These are phyloP conservation scores for Auricularia cornea DNA, from an alignment of 768 basidiomycete species.

Conservation along the genomic window DNA sequence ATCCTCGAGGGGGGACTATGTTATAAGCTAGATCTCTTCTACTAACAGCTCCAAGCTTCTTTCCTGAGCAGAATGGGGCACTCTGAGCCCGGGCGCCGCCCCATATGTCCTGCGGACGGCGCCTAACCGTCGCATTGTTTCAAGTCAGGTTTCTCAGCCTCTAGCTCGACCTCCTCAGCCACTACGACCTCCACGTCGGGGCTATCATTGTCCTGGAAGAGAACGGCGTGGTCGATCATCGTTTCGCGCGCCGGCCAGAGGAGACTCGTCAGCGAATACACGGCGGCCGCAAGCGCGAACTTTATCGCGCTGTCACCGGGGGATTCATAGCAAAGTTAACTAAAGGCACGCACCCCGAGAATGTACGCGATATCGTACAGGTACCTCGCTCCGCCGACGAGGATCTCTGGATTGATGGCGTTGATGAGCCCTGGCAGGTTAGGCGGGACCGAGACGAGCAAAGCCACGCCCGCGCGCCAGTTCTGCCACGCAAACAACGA, in stretches of 20 bases:
- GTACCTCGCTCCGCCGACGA: constrained; percentile 47
- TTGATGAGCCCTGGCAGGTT: constrained; percentile 71
- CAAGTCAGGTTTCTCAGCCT: neutral
- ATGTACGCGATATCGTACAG: constrained; percentile 71
- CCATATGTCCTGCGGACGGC: too few species aligned
- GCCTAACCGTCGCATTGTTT: too few species aligned
- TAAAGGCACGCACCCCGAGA: constrained; percentile 47
- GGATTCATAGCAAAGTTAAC: neutral
- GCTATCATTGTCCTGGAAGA: neutral
- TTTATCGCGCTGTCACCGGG: constrained; percentile 9
- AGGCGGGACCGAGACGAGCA: constrained; percentile 60
- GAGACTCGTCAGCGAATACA: constrained; percentile 27
- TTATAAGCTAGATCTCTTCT: too few species aligned
- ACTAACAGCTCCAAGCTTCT: too few species aligned
- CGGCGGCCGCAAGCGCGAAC: constrained; percentile 26
- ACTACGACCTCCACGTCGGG: neutral
- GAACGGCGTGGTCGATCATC: constrained; percentile 22
- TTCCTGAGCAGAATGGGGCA: too few species aligned
- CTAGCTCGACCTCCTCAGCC: neutral
- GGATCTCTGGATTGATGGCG: constrained; percentile 58
- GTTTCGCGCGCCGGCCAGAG: constrained; percentile 33
- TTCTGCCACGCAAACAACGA: constrained; percentile 44
- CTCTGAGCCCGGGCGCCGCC: too few species aligned
- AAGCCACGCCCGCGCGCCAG: constrained; percentile 66
- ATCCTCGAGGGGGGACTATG: too few species aligned